phyloP scores from a whole-genome alignment of 1,284 basidiomycete genomes.

The Cerioporus squamosus region DNA sequence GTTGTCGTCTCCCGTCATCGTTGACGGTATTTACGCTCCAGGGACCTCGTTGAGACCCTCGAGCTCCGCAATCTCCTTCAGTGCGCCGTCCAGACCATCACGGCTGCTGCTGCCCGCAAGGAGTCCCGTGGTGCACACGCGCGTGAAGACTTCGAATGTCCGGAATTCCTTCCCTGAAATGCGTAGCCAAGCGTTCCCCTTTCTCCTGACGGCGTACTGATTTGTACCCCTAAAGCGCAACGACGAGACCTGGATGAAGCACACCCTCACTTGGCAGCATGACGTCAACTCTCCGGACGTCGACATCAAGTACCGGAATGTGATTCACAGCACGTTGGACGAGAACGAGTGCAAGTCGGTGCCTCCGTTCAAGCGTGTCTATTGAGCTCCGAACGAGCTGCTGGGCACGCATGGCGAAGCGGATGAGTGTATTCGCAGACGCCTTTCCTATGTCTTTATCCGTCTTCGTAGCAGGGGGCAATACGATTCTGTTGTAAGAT shows the following conservation, averaged over 20 bases:
- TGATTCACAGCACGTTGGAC: constrained; percentile 88
- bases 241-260: constrained; percentile 94
- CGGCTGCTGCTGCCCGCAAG: constrained; percentile 93
- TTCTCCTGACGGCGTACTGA: not conserved
- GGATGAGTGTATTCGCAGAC: too few relatives aligned
- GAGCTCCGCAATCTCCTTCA: constrained; percentile 97
- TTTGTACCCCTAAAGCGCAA: constrained; percentile 65
- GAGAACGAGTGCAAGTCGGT: constrained; percentile 94
- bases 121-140: constrained; percentile 98
- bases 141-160: too few relatives aligned
- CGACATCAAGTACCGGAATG: constrained; percentile 87
- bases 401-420: not conserved
- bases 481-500: too few relatives aligned
- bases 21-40: constrained; percentile 33
- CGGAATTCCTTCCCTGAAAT: constrained; percentile 89
- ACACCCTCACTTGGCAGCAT: constrained; percentile 87
- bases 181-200: constrained; percentile 26
- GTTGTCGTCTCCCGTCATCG: not conserved
- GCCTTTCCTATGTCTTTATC: not conserved
- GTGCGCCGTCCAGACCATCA: constrained; percentile 95
- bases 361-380: constrained; percentile 88
- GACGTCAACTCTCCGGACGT: constrained; percentile 81
- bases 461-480: not conserved
- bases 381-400: constrained; percentile 45
- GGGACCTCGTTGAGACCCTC: constrained; percentile 95